Evolutionary conservation across 768 basidiomycete species (phyloP), one percentile per base, ranked within the genome.

Genomic region (Russula lepida): DNA sequence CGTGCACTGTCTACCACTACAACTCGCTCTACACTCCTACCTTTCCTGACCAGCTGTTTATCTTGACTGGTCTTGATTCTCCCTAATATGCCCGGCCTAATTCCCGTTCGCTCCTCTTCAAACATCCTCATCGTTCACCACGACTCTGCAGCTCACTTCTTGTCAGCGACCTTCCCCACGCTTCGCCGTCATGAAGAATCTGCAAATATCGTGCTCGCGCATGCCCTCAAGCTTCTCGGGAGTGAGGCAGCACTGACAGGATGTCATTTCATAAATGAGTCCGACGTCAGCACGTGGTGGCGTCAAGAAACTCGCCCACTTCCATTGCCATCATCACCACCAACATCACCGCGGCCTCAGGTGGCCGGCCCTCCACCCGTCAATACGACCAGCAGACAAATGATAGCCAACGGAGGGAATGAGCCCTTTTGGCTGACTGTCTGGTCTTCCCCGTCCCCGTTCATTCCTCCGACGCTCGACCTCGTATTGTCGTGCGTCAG

Each of bases 191-290:
- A 81, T 49, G 81, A 83, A 66, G 73, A 72, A 27, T 78, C 79
- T 2, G 72, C 80, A 23, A 83, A 83, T 60, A 78, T 82, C 53
- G 76, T 84, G 51, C 69, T 82, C 2, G 80, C 78, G 1, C 78
- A 79, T 53, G 81, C 83, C 0, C 72, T 78, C 53, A 77, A 78
- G 63, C 70, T 73, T 49, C 66, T 77, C 56, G 70, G 69, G 33
- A 69, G 71, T 27, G 78, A 79, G 57, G 71, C 67, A 11, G 75
- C 71, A 17, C 63, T 75, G 46, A 75, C 74, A 27, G 74, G 71
- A 5, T 74, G 68, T 62, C 71, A 71, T 54, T 78, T 76, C 64
- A 69, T 67, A 49, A 65, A 68, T 23, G 69, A 74, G 46, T 59
- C 68, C 35, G 76, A 79, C 56, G 69, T 74, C 23, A 61, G 68